Conservation (phyloP, 768 basidiomycete genomes). For the Calocybe indica region DNA sequence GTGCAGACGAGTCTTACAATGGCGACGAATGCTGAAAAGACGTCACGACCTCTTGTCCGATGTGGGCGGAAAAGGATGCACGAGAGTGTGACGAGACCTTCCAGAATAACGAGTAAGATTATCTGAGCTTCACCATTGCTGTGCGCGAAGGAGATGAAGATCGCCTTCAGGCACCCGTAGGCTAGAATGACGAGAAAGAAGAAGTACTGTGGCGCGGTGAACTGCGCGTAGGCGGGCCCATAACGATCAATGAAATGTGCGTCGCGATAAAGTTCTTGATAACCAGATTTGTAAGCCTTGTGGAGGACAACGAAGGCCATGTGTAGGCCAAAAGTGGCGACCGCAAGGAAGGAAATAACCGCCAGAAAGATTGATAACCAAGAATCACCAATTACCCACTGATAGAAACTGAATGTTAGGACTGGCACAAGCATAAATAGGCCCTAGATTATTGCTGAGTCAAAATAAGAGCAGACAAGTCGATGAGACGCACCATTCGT, state of each 20-base stretch:
- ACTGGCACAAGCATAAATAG: conserved; percentile 66
- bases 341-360: conserved; percentile 53
- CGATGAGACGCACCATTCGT: too few relatives aligned
- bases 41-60: conserved; percentile 62
- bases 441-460: conserved; percentile 29
- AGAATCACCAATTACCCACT: conserved; percentile 88
- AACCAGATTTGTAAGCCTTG: conserved; percentile 25
- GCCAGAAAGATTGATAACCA: conserved; percentile 82
- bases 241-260: conserved; percentile 32
- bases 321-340: conserved; percentile 43
- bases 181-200: conserved; percentile 55
- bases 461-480: background rate
- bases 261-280: conserved; percentile 25
- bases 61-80: conserved; percentile 56
- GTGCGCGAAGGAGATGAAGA: conserved; percentile 66
- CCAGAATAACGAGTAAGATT: conserved; percentile 58
- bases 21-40: conserved; percentile 62
- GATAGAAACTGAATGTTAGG: conserved; percentile 75
- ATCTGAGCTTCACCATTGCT: conserved; percentile 63
- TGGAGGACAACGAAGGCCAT: conserved; percentile 45
- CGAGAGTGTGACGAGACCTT: conserved; percentile 50
- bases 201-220: conserved; percentile 62
- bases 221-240: conserved; percentile 61
- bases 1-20: conserved; percentile 65
- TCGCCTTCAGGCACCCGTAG: conserved; percentile 58